phyloP scores from a whole-genome alignment of 306 rosid genomes.

The Carpinus viminea region DNA sequence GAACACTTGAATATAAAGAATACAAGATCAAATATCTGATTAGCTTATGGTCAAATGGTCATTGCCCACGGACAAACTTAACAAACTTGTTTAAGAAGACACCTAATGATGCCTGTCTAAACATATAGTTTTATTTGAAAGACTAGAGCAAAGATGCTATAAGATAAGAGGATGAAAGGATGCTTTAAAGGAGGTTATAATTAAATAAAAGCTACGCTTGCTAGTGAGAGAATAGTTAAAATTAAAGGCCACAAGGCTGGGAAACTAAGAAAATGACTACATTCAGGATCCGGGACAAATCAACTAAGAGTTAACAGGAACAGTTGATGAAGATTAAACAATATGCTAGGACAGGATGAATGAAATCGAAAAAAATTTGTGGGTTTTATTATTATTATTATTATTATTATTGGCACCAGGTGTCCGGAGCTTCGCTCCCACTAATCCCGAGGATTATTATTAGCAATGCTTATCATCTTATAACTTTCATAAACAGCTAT shows the following conservation, averaged over 20 bases:
- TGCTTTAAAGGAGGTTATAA: neutral
- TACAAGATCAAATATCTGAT: too few species aligned
- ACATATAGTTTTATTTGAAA: neutral
- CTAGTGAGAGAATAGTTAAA: neutral
- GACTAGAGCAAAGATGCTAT: neutral
- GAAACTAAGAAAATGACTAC: neutral
- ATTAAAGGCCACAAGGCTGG: neutral
- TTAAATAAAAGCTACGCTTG: neutral
- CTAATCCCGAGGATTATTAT: too few species aligned
- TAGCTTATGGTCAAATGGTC: neutral
- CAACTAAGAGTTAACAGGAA: neutral
- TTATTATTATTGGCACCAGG: too few species aligned
- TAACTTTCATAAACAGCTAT: too few species aligned
- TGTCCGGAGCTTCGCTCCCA: too few species aligned
- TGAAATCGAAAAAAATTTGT: neutral
- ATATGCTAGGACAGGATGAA: neutral
- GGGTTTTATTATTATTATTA: neutral
- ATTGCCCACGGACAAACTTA: neutral
- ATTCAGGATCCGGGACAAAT: neutral
- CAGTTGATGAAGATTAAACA: neutral
- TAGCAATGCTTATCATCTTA: too few species aligned
- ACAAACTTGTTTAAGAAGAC: neutral
- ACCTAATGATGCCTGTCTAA: neutral
- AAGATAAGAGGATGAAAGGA: neutral
- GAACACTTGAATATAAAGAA: too few species aligned